A percentile compares a stretch with the other conserved stretches of the same genome.
These are phyloP conservation scores for Albifimbria verrucaria DNA, from an alignment of 2,329 filamentous ascomycete species.

Conservation along the genomic window DNA sequence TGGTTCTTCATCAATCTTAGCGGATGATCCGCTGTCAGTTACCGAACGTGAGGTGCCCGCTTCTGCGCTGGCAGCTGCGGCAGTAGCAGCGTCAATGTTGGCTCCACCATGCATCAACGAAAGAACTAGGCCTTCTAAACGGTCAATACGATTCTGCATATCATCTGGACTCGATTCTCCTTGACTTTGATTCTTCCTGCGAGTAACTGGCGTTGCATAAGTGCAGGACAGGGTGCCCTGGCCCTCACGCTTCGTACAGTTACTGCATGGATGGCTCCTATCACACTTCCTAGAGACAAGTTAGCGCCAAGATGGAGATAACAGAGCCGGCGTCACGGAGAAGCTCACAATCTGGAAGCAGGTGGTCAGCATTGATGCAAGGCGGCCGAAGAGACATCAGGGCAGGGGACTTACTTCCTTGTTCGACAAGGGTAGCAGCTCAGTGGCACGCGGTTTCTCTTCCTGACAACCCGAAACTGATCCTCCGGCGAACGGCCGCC, in stretches of 20 bases:
- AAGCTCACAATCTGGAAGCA: constrained; percentile 32
- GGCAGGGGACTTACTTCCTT: constrained; percentile 71
- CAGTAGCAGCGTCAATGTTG: constrained; percentile 40
- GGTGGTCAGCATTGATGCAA: constrained; percentile 14
- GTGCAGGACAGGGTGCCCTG: constrained; percentile 77
- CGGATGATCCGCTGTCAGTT: constrained; percentile 42
- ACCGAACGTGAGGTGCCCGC: constrained; percentile 33
- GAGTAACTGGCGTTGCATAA: constrained; percentile 68
- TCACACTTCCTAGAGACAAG: constrained; percentile 74
- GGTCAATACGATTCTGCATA: constrained; percentile 98
- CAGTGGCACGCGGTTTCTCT: constrained; percentile 85
- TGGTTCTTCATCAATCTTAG: constrained; percentile 53
- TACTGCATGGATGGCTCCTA: constrained; percentile 84
- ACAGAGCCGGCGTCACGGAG: background rate
- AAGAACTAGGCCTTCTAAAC: constrained; percentile 85
- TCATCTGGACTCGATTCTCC: constrained; percentile 71
- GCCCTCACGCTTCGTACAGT: constrained; percentile 88
- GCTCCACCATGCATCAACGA: constrained; percentile 89
- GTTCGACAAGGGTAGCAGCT: constrained; percentile 90
- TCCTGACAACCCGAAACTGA: constrained; percentile 83
- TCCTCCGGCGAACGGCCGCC: constrained; percentile 78
- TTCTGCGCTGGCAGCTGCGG: constrained; percentile 25
- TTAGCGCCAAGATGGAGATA: background rate
- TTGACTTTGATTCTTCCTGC: constrained; percentile 72
- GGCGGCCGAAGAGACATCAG: background rate